Percentiles rank a stretch among this genome's conserved stretches.
Evolutionary conservation across 345 rosid species (phyloP).

Genomic region (Salix arbutifolia): DNA sequence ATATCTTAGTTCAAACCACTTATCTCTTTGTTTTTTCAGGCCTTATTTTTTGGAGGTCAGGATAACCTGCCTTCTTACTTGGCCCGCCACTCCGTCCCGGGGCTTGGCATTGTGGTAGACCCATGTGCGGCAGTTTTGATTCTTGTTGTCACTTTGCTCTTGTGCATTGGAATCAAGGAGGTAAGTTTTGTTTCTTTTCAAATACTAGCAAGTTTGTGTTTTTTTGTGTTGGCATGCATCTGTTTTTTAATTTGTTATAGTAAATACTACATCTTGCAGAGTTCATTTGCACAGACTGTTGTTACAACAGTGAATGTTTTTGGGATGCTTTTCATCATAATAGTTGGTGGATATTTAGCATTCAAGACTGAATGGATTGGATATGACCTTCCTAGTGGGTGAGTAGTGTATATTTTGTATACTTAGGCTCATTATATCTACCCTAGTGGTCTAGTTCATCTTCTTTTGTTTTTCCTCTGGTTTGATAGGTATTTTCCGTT

Average conservation of each 20-base stretch:
- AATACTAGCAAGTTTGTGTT: neutral
- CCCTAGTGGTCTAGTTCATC: neutral
- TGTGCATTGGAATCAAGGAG: slow-evolving; percentile 36
- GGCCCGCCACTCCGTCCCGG: slow-evolving; percentile 28
- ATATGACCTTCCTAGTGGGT: slow-evolving; percentile 54
- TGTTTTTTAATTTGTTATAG: slow-evolving; percentile 2
- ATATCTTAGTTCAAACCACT: neutral
- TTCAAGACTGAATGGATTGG: slow-evolving; percentile 64
- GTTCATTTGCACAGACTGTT: slow-evolving; percentile 55
- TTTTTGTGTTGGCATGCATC: neutral
- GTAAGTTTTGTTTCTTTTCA: neutral
- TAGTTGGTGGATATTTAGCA: slow-evolving; percentile 36
- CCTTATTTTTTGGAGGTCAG: slow-evolving; percentile 27
- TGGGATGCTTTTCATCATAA: slow-evolving; percentile 50
- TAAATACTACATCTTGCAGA: slow-evolving; percentile 31
- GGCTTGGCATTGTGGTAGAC: slow-evolving; percentile 22
- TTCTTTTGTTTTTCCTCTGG: neutral
- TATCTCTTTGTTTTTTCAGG: slow-evolving; percentile 12
- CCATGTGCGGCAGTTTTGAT: slow-evolving; percentile 33
- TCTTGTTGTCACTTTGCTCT: slow-evolving; percentile 27
- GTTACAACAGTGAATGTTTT: slow-evolving; percentile 55
- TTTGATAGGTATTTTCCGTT: slow-evolving; percentile 52
- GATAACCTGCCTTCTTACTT: slow-evolving; percentile 25
- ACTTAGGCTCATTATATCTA: neutral
- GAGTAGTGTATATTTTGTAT: slow-evolving; percentile 15